Evolutionary conservation across 306 rosid genomes (phyloP).

Genomic region (Delonix regia): DNA sequence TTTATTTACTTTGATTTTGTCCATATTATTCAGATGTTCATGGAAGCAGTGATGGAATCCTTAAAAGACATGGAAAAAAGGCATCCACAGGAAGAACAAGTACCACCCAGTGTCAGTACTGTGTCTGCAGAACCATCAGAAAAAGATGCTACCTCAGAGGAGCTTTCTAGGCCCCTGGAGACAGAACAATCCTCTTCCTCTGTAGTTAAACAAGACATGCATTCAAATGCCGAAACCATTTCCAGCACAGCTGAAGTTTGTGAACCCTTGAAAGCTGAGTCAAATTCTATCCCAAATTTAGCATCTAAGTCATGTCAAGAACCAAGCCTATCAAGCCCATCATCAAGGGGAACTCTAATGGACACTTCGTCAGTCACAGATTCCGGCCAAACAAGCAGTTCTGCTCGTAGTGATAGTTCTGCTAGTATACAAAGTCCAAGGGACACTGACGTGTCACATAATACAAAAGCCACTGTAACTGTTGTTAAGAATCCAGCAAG

Average conservation of each 20-base stretch:
- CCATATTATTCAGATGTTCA: constrained; percentile 72
- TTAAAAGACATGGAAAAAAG: constrained; percentile 69
- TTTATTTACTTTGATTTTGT: constrained; percentile 31
- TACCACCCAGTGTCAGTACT: constrained; percentile 35
- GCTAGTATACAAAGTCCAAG: constrained; percentile 52
- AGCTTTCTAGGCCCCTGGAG: constrained; percentile 34
- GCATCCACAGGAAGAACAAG: constrained; percentile 52
- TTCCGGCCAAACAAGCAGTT: constrained; percentile 54
- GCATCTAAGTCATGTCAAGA: constrained; percentile 44
- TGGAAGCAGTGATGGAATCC: constrained; percentile 88
- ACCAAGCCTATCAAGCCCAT: constrained; percentile 37
- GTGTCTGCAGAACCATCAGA: constrained; percentile 39
- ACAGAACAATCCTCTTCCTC: constrained; percentile 41
- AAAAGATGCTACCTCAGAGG: constrained; percentile 46
- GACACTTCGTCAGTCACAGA: constrained; percentile 43
- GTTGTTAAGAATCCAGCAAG: constrained; percentile 76
- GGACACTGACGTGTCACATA: constrained; percentile 79
- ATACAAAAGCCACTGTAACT: constrained; percentile 83
- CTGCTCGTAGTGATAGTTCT: constrained; percentile 52
- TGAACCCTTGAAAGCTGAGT: constrained; percentile 43
- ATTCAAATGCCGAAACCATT: constrained; percentile 47
- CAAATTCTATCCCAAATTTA: constrained; percentile 41
- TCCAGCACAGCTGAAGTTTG: constrained; percentile 44
- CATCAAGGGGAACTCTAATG: constrained; percentile 31
- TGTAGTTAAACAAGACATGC: constrained; percentile 35